These are phyloP conservation scores for Rhodotorula sp. DNA, from an alignment of 1,284 basidiomycete genomes.

Conservation along the genomic window DNA sequence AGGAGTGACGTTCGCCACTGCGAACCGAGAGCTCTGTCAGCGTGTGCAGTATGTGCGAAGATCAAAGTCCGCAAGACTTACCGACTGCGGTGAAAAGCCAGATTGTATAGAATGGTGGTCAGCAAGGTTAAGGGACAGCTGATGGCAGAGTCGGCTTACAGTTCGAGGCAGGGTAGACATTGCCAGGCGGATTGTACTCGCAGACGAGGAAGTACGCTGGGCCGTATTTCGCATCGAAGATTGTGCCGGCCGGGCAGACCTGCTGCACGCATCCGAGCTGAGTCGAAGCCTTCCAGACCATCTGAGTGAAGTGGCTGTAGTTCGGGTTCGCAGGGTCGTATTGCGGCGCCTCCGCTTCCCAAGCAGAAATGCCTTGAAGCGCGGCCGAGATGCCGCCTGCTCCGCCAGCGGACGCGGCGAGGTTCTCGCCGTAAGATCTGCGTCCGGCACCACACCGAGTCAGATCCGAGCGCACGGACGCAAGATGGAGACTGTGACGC, in stretches of 20 bases:
- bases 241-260: slow-evolving; percentile 15
- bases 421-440: slow-evolving; percentile 34
- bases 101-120: neutral
- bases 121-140: neutral
- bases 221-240: slow-evolving; percentile 34
- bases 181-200: slow-evolving; percentile 30
- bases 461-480: no score
- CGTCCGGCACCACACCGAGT: neutral
- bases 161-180: slow-evolving; percentile 22
- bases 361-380: slow-evolving; percentile 8
- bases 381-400: slow-evolving; percentile 6
- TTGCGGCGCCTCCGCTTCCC: slow-evolving; percentile 31
- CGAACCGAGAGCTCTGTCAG: neutral
- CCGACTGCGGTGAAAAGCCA: neutral
- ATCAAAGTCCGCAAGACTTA: neutral
- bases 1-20: neutral
- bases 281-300: slow-evolving; percentile 18
- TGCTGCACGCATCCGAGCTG: slow-evolving; percentile 28
- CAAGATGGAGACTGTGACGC: neutral
- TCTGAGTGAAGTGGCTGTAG: slow-evolving; percentile 36
- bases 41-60: neutral
- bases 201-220: slow-evolving; percentile 22
- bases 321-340: slow-evolving; percentile 23
- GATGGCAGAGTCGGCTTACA: neutral
- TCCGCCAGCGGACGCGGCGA: slow-evolving; percentile 21